Percentiles rank a stretch among this genome's conserved stretches.
Conservation (phyloP, 352 stramenopile genomes). For the Globisporangium viniferum region DNA sequence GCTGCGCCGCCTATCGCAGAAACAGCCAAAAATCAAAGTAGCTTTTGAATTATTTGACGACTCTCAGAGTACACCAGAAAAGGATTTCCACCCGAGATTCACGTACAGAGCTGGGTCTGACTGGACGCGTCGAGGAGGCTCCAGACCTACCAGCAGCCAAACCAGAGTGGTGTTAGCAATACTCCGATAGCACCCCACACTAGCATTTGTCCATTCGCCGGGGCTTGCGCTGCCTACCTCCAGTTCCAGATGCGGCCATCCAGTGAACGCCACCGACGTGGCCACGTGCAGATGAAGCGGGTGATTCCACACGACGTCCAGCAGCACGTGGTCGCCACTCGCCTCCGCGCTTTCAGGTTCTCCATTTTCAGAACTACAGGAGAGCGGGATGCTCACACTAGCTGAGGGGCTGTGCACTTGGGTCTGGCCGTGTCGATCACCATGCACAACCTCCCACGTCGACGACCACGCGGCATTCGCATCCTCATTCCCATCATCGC, state of each 20-base stretch:
- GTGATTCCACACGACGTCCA: conserved; percentile 52
- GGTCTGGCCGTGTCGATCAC: conserved; percentile 38
- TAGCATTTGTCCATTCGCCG: neutral
- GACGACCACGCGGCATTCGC: conserved; percentile 3
- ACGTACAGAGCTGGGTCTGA: conserved; percentile 37
- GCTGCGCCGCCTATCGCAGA: conserved; percentile 29
- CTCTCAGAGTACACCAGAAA: neutral
- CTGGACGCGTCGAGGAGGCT: conserved; percentile 39
- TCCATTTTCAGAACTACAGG: neutral
- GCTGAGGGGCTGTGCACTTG: conserved; percentile 31
- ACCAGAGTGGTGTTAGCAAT: neutral
- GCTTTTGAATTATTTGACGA: neutral
- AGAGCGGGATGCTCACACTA: conserved; percentile 13
- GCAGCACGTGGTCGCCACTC: neutral
- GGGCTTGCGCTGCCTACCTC: conserved; percentile 8
- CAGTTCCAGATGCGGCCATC: conserved; percentile 45
- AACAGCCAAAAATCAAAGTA: neutral
- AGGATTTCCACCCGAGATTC: neutral
- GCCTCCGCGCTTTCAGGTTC: neutral
- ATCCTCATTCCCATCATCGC: neutral
- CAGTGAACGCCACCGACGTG: conserved; percentile 14
- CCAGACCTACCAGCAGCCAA: conserved; percentile 21
- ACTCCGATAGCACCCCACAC: too few relatives aligned
- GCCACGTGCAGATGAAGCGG: conserved; percentile 54
- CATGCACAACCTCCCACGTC: conserved; percentile 40